phyloP scores from a whole-genome alignment of 148 eudicot species.

The Spergularia bocconei region DNA sequence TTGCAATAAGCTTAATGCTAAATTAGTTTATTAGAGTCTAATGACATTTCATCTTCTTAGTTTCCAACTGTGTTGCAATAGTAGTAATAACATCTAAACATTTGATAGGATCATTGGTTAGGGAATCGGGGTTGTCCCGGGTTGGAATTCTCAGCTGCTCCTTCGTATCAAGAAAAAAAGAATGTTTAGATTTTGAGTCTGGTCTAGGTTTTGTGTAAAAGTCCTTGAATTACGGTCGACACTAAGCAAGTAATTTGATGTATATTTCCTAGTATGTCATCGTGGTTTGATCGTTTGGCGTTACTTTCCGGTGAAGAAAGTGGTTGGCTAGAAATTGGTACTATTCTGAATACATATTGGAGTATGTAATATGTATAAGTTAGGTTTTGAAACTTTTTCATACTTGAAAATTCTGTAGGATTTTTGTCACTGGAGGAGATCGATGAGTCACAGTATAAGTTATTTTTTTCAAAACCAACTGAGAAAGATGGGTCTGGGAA shows the following conservation, averaged over 20 bases:
- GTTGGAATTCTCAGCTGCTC: too few relatives aligned
- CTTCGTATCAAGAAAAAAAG: not conserved
- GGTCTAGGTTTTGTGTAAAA: not conserved
- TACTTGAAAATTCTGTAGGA: conserved; percentile 37
- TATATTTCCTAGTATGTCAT: not conserved
- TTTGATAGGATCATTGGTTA: too few relatives aligned
- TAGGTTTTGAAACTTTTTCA: not conserved
- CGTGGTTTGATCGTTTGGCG: not conserved
- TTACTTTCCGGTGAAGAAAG: not conserved
- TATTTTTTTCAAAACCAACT: conserved; percentile 40
- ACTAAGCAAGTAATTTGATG: not conserved
- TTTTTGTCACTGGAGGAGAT: conserved; percentile 86
- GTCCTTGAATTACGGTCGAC: not conserved
- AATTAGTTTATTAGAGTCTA: too few relatives aligned
- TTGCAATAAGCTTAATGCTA: too few relatives aligned
- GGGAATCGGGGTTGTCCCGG: too few relatives aligned
- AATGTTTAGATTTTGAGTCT: not conserved
- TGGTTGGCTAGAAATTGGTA: not conserved
- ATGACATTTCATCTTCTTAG: too few relatives aligned
- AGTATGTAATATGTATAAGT: not conserved
- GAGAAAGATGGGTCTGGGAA: conserved; percentile 25
- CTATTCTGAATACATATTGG: not conserved
- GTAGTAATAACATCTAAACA: too few relatives aligned
- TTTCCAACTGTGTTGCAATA: too few relatives aligned
- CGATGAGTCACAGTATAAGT: conserved; percentile 64